These are phyloP conservation scores for Stramenopiles sp. DNA, from an alignment of 352 stramenopile genomes.

Conservation along the genomic window DNA sequence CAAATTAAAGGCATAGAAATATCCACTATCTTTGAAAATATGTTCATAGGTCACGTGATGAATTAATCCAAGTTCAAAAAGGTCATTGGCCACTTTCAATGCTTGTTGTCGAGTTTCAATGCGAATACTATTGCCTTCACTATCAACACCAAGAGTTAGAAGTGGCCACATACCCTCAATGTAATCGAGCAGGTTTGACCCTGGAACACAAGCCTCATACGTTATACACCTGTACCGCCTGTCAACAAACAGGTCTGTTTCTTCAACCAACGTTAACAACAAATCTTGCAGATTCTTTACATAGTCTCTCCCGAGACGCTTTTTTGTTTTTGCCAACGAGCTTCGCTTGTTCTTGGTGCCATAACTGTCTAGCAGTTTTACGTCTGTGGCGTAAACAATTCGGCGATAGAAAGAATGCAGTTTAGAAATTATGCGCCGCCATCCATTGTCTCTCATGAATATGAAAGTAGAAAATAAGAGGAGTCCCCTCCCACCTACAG, in stretches of 20 bases:
- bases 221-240: background rate
- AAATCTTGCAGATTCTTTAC: constrained; percentile 1
- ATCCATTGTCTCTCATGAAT: constrained; percentile 3
- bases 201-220: background rate
- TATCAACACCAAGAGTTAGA: too few relatives aligned
- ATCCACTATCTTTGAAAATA: background rate
- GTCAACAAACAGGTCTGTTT: constrained; percentile 2
- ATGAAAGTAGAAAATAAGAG: constrained; percentile 5
- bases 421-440: background rate
- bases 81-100: constrained; percentile 1
- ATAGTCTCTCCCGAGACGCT: background rate
- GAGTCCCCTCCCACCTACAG: background rate
- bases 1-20: constrained; percentile 2
- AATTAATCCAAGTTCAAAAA: constrained; percentile 8
- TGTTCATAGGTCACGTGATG: constrained; percentile 4
- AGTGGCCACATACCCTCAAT: background rate
- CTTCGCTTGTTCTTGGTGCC: constrained; percentile 1
- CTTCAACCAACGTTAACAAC: background rate
- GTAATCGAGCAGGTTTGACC: background rate
- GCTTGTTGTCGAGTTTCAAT: background rate
- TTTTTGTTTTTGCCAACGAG: constrained; percentile 2
- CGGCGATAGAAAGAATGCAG: background rate
- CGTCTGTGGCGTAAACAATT: background rate
- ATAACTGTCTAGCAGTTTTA: background rate
- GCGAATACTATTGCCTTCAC: background rate